Conservation (phyloP, 2,329 filamentous ascomycete genomes). For the Aspergillus quadrilineatus region DNA sequence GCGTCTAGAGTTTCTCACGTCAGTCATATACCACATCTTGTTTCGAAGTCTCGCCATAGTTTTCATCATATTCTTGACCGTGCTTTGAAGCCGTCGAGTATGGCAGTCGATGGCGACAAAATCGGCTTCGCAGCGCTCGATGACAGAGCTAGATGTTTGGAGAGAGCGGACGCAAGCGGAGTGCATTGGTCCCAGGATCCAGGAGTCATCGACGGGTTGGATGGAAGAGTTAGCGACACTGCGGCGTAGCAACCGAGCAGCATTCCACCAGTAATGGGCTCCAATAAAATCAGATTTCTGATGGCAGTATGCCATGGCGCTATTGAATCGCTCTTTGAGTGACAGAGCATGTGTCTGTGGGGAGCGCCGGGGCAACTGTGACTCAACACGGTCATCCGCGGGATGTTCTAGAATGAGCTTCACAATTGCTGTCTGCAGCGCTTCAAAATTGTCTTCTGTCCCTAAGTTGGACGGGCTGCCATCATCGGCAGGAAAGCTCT, state of each 20-base stretch:
- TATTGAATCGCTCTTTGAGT: conserved; percentile 51
- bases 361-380: conserved; percentile 6
- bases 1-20: conserved; percentile 83
- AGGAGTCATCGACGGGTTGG: conserved; percentile 62
- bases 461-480: conserved; percentile 48
- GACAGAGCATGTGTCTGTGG: conserved; percentile 19
- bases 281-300: conserved; percentile 79
- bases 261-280: conserved; percentile 82
- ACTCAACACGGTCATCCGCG: conserved; percentile 60
- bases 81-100: conserved; percentile 72
- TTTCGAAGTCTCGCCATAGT: conserved; percentile 75
- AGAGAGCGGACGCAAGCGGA: conserved; percentile 47
- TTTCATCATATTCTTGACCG: conserved; percentile 72
- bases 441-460: conserved; percentile 75
- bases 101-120: conserved; percentile 80
- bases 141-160: conserved; percentile 31
- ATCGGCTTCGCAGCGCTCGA: conserved; percentile 39
- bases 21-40: conserved; percentile 98
- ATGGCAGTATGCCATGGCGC: conserved; percentile 73
- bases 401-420: conserved; percentile 82
- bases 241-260: conserved; percentile 69
- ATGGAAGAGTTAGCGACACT: conserved; percentile 55
- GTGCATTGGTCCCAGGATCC: conserved; percentile 71
- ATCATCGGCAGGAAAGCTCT: conserved; percentile 55
- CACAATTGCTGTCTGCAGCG: conserved; percentile 74